Evolutionary conservation across 305 asterid genomes (phyloP).

Genomic region (Fraxinus paxiana): DNA sequence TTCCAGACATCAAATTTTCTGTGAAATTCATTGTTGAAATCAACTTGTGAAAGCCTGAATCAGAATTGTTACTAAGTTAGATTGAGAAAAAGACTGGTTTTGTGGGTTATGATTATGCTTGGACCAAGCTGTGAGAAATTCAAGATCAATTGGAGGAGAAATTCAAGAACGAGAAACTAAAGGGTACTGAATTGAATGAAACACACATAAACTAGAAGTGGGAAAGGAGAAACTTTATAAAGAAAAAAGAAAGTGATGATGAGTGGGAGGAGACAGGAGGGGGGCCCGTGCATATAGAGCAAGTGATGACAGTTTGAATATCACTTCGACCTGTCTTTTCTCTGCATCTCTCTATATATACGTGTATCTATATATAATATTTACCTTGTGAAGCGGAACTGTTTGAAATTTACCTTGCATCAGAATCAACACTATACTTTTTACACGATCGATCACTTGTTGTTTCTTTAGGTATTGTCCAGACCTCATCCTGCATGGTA

Average conservation of each 20-base stretch:
- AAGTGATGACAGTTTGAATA: conserved; percentile 52
- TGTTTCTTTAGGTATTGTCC: conserved; percentile 34
- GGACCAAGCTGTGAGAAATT: neutral
- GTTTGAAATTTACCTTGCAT: conserved; percentile 27
- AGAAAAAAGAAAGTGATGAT: conserved; percentile 12
- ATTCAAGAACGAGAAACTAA: neutral
- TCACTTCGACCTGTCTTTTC: conserved; percentile 49
- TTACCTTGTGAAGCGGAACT: conserved; percentile 29
- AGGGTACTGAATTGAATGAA: neutral
- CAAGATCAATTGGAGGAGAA: neutral
- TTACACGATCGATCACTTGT: conserved; percentile 15
- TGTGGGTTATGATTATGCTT: neutral
- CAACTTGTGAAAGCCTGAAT: neutral
- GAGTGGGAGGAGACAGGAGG: conserved; percentile 20
- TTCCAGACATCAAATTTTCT: neutral
- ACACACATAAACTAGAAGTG: neutral
- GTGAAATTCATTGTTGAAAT: neutral
- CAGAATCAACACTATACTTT: conserved; percentile 30
- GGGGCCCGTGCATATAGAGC: conserved; percentile 25
- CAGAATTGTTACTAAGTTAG: neutral
- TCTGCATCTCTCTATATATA: neutral
- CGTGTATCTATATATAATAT: conserved; percentile 17
- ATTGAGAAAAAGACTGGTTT: neutral
- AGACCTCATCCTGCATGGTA: conserved; percentile 19
- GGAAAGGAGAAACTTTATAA: conserved; percentile 14